Percentiles rank a stretch among this genome's conserved stretches.
Evolutionary conservation across 1,284 basidiomycete genomes (phyloP).

Genomic region (Rhodotorula sp.): DNA sequence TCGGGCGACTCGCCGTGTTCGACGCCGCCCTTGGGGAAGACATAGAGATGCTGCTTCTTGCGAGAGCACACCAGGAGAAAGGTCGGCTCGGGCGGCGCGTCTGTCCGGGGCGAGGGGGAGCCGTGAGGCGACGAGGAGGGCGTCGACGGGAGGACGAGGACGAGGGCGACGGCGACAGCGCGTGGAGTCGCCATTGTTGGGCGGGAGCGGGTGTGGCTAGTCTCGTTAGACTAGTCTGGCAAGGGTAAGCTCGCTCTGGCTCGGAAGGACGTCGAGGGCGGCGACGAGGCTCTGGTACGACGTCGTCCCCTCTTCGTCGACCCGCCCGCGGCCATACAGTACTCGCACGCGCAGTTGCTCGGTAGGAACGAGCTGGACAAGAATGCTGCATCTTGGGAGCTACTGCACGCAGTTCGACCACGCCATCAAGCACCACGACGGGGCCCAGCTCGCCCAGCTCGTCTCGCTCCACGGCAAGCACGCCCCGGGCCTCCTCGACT

Average conservation of each 20-base stretch:
- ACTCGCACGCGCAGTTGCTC: too few species aligned
- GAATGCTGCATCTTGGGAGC: not conserved
- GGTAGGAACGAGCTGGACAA: not conserved
- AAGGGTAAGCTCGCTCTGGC: not conserved
- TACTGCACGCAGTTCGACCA: conserved; percentile 15
- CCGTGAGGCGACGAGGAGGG: not conserved
- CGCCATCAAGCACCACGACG: conserved; percentile 19
- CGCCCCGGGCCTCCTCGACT: conserved; percentile 7
- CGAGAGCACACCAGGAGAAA: conserved; percentile 31
- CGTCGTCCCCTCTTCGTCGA: not conserved
- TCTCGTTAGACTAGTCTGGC: fast-evolving
- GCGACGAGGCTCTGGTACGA: not conserved
- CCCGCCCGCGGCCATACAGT: not conserved
- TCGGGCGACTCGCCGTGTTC: conserved; percentile 21
- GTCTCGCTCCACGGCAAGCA: conserved; percentile 21
- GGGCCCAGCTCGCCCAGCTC: conserved; percentile 9
- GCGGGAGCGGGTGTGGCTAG: too few species aligned
- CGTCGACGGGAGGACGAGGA: not conserved
- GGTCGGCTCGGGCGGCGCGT: not conserved
- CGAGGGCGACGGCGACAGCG: conserved; percentile 31
- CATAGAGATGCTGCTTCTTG: conserved; percentile 33
- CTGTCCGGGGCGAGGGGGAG: not conserved
- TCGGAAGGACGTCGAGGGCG: not conserved
- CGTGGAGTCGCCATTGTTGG: conserved; percentile 20
- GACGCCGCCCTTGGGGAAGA: conserved; percentile 41